Percentiles rank a stretch among this genome's conserved stretches.
phyloP scores from a whole-genome alignment of 2,329 filamentous ascomycete genomes.

The Teratosphaeria gauchensis region DNA sequence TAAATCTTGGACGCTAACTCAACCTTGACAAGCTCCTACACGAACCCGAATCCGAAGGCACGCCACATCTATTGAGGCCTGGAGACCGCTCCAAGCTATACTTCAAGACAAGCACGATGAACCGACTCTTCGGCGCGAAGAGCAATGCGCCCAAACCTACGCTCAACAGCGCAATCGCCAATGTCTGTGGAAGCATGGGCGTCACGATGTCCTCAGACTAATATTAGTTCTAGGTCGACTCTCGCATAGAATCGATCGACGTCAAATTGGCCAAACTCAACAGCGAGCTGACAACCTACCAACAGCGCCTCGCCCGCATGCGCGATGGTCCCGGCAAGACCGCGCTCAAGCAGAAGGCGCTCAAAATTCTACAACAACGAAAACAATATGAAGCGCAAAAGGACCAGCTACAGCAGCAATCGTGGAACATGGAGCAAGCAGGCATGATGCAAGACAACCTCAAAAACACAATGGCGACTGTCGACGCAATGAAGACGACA shows the following conservation, averaged over 20 bases:
- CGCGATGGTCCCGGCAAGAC: conserved; percentile 89
- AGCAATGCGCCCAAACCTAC: conserved; percentile 81
- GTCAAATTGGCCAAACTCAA: conserved; percentile 91
- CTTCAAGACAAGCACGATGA: conserved; percentile 52
- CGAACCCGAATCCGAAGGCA: no score
- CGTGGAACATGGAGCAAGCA: conserved; percentile 99
- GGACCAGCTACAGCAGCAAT: conserved; percentile 86
- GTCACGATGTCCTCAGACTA: neutral
- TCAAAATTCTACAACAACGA: conserved; percentile 85
- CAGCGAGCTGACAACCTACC: conserved; percentile 79
- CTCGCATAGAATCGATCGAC: conserved; percentile 75
- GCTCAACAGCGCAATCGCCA: conserved; percentile 70
- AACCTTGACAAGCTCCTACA: no score
- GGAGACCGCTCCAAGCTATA: no score
- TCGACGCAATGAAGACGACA: conserved; percentile 94
- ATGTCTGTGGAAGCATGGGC: conserved; percentile 41
- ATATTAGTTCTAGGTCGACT: conserved; percentile 52
- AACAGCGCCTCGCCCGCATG: conserved; percentile 81
- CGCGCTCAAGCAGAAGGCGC: conserved; percentile 85
- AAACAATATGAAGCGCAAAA: conserved; percentile 92
- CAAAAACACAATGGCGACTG: conserved; percentile 96
- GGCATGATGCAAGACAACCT: conserved; percentile 98
- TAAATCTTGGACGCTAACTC: no score
- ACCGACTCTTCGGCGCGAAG: conserved; percentile 88
- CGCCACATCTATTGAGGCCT: no score